Base-by-base conservation (phyloP, 768 basidiomycete species). In the Tubosaeta sp. region DNA sequence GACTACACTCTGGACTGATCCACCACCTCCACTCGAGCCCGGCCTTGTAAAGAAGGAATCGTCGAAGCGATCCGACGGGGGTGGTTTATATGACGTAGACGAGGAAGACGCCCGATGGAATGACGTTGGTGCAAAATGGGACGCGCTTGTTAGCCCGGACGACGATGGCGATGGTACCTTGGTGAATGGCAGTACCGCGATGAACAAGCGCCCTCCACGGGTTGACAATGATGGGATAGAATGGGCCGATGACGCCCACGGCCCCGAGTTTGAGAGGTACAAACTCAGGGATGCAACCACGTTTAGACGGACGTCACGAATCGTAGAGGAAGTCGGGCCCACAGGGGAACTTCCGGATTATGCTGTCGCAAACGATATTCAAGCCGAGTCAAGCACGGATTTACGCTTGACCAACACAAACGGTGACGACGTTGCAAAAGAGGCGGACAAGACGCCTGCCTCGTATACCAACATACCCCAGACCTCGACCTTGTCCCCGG, bases 1-100 rank as follows among this genome's bases (percentile, higher is more conserved):
- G 87, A 68, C 73, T 10, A 73, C 70, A 0, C 71, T 90, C 4
- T 90, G 88, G 88, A 80, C 74, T 0, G 74, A 74, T n/a, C 71
- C 79, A 6, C 73, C 77, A 5, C 87, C 87, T 19, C 68, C 67
- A 0, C 70, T 86, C 11, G 79, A 80, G 64, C 68, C 78, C 12
- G 87, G 87, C 6, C 70, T 83, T 8, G 66, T 83, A 7, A 77
- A 74, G 69, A 80, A 75, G 53, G 76, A 76, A 27, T 56, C 60
- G 10, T 59, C 57, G 14, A 62, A 66, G 31, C 10, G 31, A 21
- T 7, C 13, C 9, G 41, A 22, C 8, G 22, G 22, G 24, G 36
- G 42, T 2, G 40, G 44, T 16, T 16, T 50, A 16, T 46, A 46
- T 9, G 61, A 65, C 27, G 51, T 62, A 25, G 70, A 66, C 5